phyloP scores from a whole-genome alignment of 352 stramenopile species.

The Plasmopara muralis region DNA sequence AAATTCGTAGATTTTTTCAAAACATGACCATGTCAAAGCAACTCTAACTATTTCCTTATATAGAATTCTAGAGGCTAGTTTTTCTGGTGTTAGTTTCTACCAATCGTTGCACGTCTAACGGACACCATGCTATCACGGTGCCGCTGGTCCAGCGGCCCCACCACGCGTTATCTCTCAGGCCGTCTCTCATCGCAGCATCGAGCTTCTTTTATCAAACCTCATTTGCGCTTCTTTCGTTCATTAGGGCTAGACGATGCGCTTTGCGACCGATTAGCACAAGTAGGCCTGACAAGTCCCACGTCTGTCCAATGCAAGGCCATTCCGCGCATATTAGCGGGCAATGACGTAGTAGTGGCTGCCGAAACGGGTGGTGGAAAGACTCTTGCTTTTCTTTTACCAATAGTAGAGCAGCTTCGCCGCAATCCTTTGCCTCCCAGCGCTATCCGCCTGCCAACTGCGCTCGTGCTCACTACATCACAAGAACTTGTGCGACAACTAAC shows the following conservation, averaged over 20 bases:
- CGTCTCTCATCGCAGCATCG: slow-evolving; percentile 1
- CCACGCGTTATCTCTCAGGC: neutral
- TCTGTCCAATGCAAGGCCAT: slow-evolving; percentile 53
- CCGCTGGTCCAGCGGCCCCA: no score
- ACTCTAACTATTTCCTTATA: no score
- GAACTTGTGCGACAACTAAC: slow-evolving; percentile 79
- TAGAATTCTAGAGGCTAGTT: no score
- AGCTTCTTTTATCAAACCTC: neutral
- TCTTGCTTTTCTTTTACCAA: slow-evolving; percentile 91
- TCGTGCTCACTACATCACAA: slow-evolving; percentile 84
- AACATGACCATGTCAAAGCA: no score
- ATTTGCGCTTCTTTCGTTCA: slow-evolving; percentile 42
- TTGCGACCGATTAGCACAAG: slow-evolving; percentile 26
- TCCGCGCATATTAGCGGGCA: slow-evolving; percentile 36
- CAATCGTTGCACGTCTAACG: no score
- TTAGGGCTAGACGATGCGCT: slow-evolving; percentile 39
- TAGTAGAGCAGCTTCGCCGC: slow-evolving; percentile 45
- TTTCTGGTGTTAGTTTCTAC: no score
- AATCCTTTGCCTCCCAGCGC: slow-evolving; percentile 26
- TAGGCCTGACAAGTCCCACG: slow-evolving; percentile 42
- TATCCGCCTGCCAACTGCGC: slow-evolving; percentile 42
- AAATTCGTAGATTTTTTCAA: no score
- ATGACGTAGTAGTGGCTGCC: slow-evolving; percentile 89
- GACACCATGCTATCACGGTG: no score
- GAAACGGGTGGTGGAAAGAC: slow-evolving; percentile 96